Conservation (phyloP, 208 protist species). For the Trypanosoma conorhini region DNA sequence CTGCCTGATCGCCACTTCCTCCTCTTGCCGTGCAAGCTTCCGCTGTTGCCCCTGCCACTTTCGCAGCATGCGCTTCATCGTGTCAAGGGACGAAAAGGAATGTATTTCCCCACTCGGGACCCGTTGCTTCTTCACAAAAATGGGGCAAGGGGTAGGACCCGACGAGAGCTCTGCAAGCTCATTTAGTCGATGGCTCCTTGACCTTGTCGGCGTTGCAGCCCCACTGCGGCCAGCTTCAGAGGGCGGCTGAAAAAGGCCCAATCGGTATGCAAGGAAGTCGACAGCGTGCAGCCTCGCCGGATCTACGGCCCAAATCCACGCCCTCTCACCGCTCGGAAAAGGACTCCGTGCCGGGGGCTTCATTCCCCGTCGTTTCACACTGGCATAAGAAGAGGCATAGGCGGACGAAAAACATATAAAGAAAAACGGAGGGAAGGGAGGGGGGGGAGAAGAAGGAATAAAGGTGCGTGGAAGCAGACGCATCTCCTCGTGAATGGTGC, state of each 20-base stretch:
- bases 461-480: neutral
- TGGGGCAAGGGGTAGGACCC: neutral
- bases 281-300: constrained; percentile 20
- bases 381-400: constrained; percentile 8
- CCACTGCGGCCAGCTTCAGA: neutral
- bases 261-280: constrained; percentile 33
- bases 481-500: neutral
- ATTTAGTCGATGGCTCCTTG: constrained; percentile 3
- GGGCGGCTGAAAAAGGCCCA: constrained; percentile 22
- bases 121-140: neutral
- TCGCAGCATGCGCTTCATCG: constrained; percentile 36
- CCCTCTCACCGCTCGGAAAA: neutral
- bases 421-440: neutral
- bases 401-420: neutral
- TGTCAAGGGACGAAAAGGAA: constrained; percentile 30
- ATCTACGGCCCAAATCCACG: constrained; percentile 30
- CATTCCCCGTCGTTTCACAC: constrained; percentile 8
- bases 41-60: constrained; percentile 21
- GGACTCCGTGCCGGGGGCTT: neutral
- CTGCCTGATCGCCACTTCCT: constrained; percentile 5
- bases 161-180: constrained; percentile 11
- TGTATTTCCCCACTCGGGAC: constrained; percentile 2
- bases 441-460: neutral
- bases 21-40: constrained; percentile 13
- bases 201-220: neutral